Conservation (phyloP, 1,284 basidiomycete genomes). For the Ustilago hordei region DNA sequence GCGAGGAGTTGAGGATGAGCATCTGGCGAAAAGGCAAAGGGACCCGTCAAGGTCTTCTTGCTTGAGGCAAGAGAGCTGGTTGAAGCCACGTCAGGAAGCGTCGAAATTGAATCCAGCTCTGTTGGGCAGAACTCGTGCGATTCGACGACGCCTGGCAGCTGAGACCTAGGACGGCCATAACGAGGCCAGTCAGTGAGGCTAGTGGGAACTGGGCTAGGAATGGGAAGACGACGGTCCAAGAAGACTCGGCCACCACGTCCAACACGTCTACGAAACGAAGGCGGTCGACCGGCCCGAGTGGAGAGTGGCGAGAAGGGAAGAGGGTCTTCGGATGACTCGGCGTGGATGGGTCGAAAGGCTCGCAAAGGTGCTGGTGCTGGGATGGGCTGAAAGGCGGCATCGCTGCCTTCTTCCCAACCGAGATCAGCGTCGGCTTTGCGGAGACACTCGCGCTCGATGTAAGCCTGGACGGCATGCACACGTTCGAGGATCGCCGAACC, state of each 20-base stretch:
- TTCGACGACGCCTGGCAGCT: constrained; percentile 19
- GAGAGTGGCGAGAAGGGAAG: constrained; percentile 43
- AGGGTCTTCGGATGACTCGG: constrained; percentile 50
- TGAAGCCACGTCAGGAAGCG: constrained; percentile 20
- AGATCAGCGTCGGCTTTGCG: constrained; percentile 61
- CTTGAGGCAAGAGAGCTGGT: constrained; percentile 18
- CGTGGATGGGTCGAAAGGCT: constrained; percentile 65
- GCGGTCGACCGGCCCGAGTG: constrained; percentile 61
- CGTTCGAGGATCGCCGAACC: constrained; percentile 65
- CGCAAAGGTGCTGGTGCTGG: constrained; percentile 56
- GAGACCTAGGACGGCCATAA: constrained; percentile 21
- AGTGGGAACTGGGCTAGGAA: constrained; percentile 64
- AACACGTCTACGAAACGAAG: constrained; percentile 66
- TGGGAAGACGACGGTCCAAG: constrained; percentile 63
- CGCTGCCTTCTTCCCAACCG: constrained; percentile 67
- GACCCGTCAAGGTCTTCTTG: constrained; percentile 45
- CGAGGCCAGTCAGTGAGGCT: constrained; percentile 64
- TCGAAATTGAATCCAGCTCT: constrained; percentile 9
- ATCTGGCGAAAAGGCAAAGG: constrained; percentile 62
- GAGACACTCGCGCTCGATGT: constrained; percentile 65
- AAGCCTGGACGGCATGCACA: constrained; percentile 63
- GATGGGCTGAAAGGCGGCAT: constrained; percentile 64
- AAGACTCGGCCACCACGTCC: constrained; percentile 67
- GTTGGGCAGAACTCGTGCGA: constrained; percentile 6
- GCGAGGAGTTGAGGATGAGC: constrained; percentile 53